Conservation (phyloP, 2,329 filamentous ascomycete genomes). For the Tolypocladium endophyticum region DNA sequence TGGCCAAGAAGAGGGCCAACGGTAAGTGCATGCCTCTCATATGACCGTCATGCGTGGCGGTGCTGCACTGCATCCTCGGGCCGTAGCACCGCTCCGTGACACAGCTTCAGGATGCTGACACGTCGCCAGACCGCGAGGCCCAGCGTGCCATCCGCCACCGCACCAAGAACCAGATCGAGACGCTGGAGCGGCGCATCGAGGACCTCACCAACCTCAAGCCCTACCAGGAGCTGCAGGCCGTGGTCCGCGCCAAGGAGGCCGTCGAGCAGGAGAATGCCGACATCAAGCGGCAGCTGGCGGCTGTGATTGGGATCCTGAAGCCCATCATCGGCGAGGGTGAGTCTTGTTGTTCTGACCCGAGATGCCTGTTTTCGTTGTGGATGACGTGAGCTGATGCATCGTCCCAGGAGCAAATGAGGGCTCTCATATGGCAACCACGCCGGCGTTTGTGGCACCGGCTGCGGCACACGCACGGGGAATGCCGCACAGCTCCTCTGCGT, state of each 20-base stretch:
- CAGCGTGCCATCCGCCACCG: slow-evolving; percentile 77
- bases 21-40: slow-evolving; percentile 25
- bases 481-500: background rate
- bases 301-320: slow-evolving; percentile 54
- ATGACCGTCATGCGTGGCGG: background rate
- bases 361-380: background rate
- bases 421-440: slow-evolving; percentile 19
- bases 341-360: background rate
- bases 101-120: background rate
- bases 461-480: background rate
- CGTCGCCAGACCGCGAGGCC: slow-evolving; percentile 61
- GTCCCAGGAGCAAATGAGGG: background rate
- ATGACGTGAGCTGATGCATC: background rate
- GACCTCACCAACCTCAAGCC: slow-evolving; percentile 73
- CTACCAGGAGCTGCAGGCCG: slow-evolving; percentile 72
- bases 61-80: background rate
- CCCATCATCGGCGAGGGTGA: slow-evolving; percentile 35
- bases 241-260: slow-evolving; percentile 63
- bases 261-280: slow-evolving; percentile 73
- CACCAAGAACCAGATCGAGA: slow-evolving; percentile 70
- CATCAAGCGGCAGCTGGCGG: slow-evolving; percentile 57
- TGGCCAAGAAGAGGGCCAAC: slow-evolving; percentile 55
- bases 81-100: background rate
- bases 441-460: slow-evolving; percentile 11
- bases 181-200: slow-evolving; percentile 59